These are phyloP conservation scores for Cladobotryum mycophilum DNA, from an alignment of 2,329 filamentous ascomycete genomes.

Conservation along the genomic window DNA sequence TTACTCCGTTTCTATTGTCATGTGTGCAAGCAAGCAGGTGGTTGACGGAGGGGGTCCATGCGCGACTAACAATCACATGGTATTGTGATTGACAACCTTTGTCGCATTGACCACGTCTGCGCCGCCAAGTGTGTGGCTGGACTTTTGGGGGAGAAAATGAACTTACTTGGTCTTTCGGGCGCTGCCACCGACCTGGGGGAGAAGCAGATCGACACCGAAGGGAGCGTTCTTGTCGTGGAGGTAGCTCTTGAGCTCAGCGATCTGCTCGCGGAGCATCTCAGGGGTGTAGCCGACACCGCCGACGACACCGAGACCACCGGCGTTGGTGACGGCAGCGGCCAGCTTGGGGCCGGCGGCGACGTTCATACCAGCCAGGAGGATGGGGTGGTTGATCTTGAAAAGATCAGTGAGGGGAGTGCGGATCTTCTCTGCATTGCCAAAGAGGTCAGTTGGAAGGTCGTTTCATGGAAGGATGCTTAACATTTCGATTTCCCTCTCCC, in stretches of 20 bases:
- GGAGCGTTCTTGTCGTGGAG: constrained; percentile 86
- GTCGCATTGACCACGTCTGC: not conserved
- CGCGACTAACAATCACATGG: too few species aligned
- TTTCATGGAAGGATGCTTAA: not conserved
- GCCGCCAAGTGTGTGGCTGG: not conserved
- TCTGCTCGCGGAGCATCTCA: constrained; percentile 93
- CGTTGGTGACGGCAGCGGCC: constrained; percentile 93
- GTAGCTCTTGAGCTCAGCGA: constrained; percentile 86
- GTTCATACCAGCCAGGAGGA: constrained; percentile 98
- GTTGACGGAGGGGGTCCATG: too few species aligned
- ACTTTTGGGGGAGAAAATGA: not conserved
- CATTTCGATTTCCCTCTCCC: not conserved
- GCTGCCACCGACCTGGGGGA: constrained; percentile 89
- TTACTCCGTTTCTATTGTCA: not conserved
- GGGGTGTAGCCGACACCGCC: constrained; percentile 94
- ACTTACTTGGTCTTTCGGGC: constrained; percentile 88
- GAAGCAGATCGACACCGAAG: constrained; percentile 88
- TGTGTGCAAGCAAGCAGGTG: not conserved
- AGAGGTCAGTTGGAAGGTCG: not conserved
- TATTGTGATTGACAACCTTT: not conserved
- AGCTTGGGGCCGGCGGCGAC: constrained; percentile 94
- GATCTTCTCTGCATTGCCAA: constrained; percentile 45
- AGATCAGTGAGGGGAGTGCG: constrained; percentile 91
- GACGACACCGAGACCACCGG: constrained; percentile 92
- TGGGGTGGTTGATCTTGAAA: constrained; percentile 93